phyloP scores from a whole-genome alignment of 2,329 filamentous ascomycete genomes.

The Aspergillus brasiliensis region DNA sequence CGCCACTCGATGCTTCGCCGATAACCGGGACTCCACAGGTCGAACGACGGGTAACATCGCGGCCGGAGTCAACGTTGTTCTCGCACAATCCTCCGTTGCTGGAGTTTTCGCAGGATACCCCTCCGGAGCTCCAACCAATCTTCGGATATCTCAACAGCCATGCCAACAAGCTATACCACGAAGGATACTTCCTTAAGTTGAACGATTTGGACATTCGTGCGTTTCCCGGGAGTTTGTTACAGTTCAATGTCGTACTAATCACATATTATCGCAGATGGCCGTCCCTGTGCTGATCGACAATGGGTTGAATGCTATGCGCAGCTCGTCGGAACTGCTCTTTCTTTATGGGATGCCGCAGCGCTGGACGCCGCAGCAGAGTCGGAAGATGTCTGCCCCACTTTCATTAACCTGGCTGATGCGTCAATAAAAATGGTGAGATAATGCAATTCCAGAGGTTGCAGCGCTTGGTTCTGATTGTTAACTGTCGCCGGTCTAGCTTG shows the following conservation, averaged over 20 bases:
- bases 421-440: conserved; percentile 89
- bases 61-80: conserved; percentile 83
- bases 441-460: neutral
- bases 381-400: conserved; percentile 83
- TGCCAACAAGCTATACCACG: conserved; percentile 93
- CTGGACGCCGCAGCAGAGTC: conserved; percentile 84
- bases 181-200: conserved; percentile 95
- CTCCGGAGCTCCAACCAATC: conserved; percentile 90
- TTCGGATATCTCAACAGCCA: conserved; percentile 94
- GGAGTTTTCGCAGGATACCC: conserved; percentile 80
- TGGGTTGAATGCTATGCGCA: conserved; percentile 99
- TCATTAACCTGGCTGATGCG: conserved; percentile 95
- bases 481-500: conserved; percentile 62
- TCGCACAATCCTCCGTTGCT: conserved; percentile 83
- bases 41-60: conserved; percentile 56
- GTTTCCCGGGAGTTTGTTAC: conserved; percentile 41
- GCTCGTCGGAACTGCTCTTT: conserved; percentile 90
- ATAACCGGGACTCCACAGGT: conserved; percentile 45
- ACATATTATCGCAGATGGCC: conserved; percentile 65
- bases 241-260: conserved; percentile 32
- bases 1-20: conserved; percentile 41
- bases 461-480: conserved; percentile 1
- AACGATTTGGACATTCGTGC: conserved; percentile 90
- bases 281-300: conserved; percentile 78
- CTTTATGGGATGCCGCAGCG: conserved; percentile 91